A percentile compares a stretch with the other conserved stretches of the same genome.
These are phyloP conservation scores for Linum lewisii DNA, from an alignment of 345 rosid species.

Conservation along the genomic window DNA sequence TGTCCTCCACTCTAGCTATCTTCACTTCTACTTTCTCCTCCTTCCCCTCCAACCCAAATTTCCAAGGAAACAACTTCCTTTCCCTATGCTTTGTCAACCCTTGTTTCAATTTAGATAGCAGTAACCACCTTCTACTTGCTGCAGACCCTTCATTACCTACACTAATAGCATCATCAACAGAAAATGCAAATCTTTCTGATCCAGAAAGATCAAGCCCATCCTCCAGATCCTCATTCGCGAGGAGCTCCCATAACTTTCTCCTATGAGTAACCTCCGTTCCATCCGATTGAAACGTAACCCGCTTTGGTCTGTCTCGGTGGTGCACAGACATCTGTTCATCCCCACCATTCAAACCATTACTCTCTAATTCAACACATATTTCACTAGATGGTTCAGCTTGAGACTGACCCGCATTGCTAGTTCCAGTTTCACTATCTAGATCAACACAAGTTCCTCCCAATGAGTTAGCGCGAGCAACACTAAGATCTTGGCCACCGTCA, in stretches of 20 bases:
- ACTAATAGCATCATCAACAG: slow-evolving; percentile 71
- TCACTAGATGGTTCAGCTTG: slow-evolving; percentile 4
- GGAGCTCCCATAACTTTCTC: slow-evolving; percentile 61
- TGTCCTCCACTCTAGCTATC: slow-evolving; percentile 43
- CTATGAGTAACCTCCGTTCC: slow-evolving; percentile 43
- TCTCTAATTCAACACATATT: slow-evolving; percentile 6
- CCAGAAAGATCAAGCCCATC: slow-evolving; percentile 96
- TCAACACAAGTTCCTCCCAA: not conserved
- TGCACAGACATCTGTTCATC: not conserved
- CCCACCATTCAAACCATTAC: not conserved
- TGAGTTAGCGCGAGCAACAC: not conserved
- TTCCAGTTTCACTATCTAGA: not conserved
- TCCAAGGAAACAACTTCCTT: slow-evolving; percentile 71
- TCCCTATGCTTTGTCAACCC: slow-evolving; percentile 65
- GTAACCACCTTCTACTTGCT: slow-evolving; percentile 68
- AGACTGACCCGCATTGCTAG: slow-evolving; percentile 9
- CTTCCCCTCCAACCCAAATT: slow-evolving; percentile 59
- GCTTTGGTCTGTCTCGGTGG: slow-evolving; percentile 28
- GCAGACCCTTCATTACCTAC: slow-evolving; percentile 57
- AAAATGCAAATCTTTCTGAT: slow-evolving; percentile 83
- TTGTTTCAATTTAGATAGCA: slow-evolving; percentile 74
- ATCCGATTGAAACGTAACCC: slow-evolving; percentile 47
- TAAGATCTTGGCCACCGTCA: not conserved
- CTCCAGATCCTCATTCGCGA: slow-evolving; percentile 72
- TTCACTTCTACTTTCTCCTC: slow-evolving; percentile 43